phyloP scores from a whole-genome alignment of 2,329 filamentous ascomycete species.

The Trichophyton simii region DNA sequence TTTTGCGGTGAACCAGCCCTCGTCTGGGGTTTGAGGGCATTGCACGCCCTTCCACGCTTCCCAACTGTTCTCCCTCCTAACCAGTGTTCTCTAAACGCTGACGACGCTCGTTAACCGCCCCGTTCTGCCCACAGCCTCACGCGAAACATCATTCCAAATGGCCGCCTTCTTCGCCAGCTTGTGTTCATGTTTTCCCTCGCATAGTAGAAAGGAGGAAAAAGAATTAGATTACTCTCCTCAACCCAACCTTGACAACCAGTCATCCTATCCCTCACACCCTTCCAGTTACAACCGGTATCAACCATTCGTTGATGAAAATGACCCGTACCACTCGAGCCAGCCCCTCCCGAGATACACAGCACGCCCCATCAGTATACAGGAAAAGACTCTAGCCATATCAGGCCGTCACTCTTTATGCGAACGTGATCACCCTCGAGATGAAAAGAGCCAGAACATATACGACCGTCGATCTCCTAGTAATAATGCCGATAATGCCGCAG shows the following conservation, averaged over 20 bases:
- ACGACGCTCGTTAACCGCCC: background rate
- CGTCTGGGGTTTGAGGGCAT: background rate
- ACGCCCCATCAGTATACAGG: conserved; percentile 26
- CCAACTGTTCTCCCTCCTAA: background rate
- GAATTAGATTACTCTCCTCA: background rate
- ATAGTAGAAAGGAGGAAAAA: conserved; percentile 7
- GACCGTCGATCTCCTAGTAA: conserved; percentile 4
- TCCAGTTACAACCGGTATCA: background rate
- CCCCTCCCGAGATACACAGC: conserved; percentile 32
- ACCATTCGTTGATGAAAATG: conserved; percentile 14
- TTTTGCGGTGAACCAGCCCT: background rate
- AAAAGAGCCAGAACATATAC: conserved; percentile 13
- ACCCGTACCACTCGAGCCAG: conserved; percentile 22
- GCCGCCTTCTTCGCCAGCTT: conserved; percentile 6
- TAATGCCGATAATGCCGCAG: conserved; percentile 12
- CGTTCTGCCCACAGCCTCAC: background rate
- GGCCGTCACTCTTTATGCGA: conserved; percentile 2
- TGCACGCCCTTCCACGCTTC: background rate
- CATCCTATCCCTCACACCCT: background rate
- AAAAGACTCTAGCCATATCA: conserved; percentile 26
- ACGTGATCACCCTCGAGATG: background rate
- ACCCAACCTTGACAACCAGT: background rate
- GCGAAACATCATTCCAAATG: conserved; percentile 4
- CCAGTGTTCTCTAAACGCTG: background rate
- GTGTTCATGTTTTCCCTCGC: conserved; percentile 7